Percentiles rank a stretch among this genome's conserved stretches.
These are phyloP conservation scores for Hemisphaericaspora subhashii DNA, from an alignment of 1,139 yeast species.

Conservation along the genomic window DNA sequence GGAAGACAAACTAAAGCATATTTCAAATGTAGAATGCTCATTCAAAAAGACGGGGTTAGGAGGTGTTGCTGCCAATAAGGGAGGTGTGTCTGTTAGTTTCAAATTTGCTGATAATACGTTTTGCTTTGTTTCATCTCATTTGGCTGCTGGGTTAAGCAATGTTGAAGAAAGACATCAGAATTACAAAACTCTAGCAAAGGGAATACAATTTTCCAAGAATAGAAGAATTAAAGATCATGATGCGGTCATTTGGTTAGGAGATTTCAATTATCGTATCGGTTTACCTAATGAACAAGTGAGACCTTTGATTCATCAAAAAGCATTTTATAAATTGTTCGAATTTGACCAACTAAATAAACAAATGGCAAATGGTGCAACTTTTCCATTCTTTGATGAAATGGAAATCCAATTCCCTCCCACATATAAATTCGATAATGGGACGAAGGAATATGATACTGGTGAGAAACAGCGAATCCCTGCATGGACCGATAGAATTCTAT, in stretches of 20 bases:
- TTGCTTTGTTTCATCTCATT: conserved; percentile 83
- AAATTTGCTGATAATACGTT: conserved; percentile 70
- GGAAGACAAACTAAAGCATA: conserved; percentile 44
- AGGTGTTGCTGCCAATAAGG: conserved; percentile 94
- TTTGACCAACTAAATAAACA: conserved; percentile 82
- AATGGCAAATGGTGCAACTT: conserved; percentile 67
- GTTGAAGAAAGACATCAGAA: conserved; percentile 83
- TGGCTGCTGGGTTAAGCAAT: conserved; percentile 84
- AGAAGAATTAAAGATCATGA: conserved; percentile 69
- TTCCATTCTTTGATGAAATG: conserved; percentile 71
- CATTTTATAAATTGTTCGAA: conserved; percentile 56
- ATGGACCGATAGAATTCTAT: conserved; percentile 86
- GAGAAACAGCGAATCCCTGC: conserved; percentile 95
- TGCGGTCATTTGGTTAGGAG: conserved; percentile 91
- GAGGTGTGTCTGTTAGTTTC: conserved; percentile 86
- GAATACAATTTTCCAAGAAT: conserved; percentile 50
- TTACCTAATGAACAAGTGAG: conserved; percentile 78
- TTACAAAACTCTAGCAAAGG: conserved; percentile 66
- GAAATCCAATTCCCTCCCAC: conserved; percentile 84
- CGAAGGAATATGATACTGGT: conserved; percentile 73
- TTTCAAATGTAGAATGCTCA: conserved; percentile 71
- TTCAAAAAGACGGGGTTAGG: conserved; percentile 92
- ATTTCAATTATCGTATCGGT: conserved; percentile 83
- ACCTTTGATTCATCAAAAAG: conserved; percentile 45
- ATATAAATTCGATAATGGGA: conserved; percentile 86